Evolutionary conservation across 1,284 basidiomycete species (phyloP), one percentile per base, ranked within the genome.

Genomic region (Golubevia sp.): DNA sequence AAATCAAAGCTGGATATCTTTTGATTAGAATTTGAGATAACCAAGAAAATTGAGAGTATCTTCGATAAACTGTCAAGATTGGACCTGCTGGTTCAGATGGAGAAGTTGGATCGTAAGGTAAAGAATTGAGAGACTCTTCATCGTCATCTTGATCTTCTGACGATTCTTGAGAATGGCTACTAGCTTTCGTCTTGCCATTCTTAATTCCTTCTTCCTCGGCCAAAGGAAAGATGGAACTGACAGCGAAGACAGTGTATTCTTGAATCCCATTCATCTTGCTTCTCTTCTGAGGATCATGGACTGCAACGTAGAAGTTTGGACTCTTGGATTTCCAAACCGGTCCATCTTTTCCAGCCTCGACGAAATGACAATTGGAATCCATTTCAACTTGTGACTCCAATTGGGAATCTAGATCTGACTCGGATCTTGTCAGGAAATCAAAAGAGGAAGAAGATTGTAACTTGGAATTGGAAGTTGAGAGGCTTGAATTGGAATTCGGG

Each of bases 11-110:
- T 6, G 91, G 90, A 6, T 91, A 87, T 4, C 89, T 86, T 34
- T 88, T 86, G 26, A 86, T 85, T 49, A 94, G 84, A 2, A 90
- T 88, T 0, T 90, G 89, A 68, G 92, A 90, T 24, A 94, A 86
- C 64, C 90, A 87, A 21, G 90, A 89, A 72, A 94, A 94, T 66
- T 94, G 91, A 1, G 91, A 92, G 84, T 91, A 94, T 8, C 92
- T 89, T 15, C 93, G 86, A 23, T 90, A 86, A 23, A 93, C 92
- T 2, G 72, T 78, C 24, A 72, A 53, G 24, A 64, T 71, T 3
- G 64, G 59, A 1, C 66, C 68, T 2, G 67, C 55, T 0, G 68
- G 66, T 2, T 68, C 59, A 8, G 75, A 69, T 0, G 67, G 64
- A 2, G 60, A 58, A 0, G 64, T 56, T 2, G 73, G 73, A 38